Evolutionary conservation across 2,329 filamentous ascomycete species (phyloP).

Genomic region (Xylariomycetidae sp.): DNA sequence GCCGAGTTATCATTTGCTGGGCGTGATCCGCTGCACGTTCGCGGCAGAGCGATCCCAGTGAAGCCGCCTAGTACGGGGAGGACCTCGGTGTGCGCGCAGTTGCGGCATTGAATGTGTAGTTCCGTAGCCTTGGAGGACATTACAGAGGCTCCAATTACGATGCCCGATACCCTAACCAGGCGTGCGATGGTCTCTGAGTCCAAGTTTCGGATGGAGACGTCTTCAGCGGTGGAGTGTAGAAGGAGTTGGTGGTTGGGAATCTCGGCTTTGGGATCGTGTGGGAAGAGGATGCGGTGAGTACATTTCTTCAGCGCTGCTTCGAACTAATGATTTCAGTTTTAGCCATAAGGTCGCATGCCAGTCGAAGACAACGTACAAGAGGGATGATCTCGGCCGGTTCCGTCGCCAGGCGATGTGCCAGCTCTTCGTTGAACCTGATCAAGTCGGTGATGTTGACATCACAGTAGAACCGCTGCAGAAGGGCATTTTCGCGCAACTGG

Average conservation of each 20-base stretch:
- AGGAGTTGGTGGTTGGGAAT: conserved; percentile 92
- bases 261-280: conserved; percentile 57
- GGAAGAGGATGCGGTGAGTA: conserved; percentile 89
- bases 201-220: conserved; percentile 89
- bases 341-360: neutral
- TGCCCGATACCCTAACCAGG: conserved; percentile 93
- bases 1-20: conserved; percentile 61
- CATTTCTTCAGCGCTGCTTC: conserved; percentile 85
- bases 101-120: conserved; percentile 81
- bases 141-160: conserved; percentile 94
- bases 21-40: conserved; percentile 63
- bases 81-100: conserved; percentile 66
- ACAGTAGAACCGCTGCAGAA: conserved; percentile 91
- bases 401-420: conserved; percentile 82
- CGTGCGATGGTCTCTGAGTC: conserved; percentile 89
- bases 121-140: conserved; percentile 92
- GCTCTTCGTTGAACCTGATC: conserved; percentile 92
- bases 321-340: conserved; percentile 52
- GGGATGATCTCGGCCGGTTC: conserved; percentile 92
- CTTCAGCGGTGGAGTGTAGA: conserved; percentile 83
- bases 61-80: conserved; percentile 80
- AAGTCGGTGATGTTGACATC: conserved; percentile 94
- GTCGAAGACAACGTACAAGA: conserved; percentile 52
- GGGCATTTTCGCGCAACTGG: conserved; percentile 88
- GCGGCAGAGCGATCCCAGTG: conserved; percentile 75